These are phyloP conservation scores for Dendrobium nobile DNA, from an alignment of 106 monocot species.

Conservation along the genomic window DNA sequence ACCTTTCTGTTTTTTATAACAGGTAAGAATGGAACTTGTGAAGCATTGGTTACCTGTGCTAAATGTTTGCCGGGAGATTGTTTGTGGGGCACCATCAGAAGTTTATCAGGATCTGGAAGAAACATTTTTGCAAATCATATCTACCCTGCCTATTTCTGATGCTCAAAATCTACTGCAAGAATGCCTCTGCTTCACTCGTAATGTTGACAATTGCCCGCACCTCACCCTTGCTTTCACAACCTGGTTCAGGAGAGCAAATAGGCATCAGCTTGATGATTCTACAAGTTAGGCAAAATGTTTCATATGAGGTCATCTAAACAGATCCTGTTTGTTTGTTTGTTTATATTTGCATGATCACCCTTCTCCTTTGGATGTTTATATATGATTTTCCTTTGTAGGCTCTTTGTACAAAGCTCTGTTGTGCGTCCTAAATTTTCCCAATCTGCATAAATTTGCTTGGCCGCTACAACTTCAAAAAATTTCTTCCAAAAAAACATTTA, in stretches of 20 bases:
- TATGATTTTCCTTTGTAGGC: not conserved
- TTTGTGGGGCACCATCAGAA: conserved; percentile 31
- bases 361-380: not conserved
- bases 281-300: not conserved
- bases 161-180: conserved; percentile 69
- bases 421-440: not conserved
- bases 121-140: conserved; percentile 83
- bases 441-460: not conserved
- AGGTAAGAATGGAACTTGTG: conserved; percentile 85
- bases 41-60: conserved; percentile 88
- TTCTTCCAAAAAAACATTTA: no score
- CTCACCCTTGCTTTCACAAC: conserved; percentile 68
- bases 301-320: not conserved
- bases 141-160: conserved; percentile 70
- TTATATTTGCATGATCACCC: not conserved
- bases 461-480: not conserved
- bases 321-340: not conserved
- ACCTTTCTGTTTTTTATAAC: conserved; percentile 7
- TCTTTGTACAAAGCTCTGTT: not conserved
- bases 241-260: conserved; percentile 80
- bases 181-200: conserved; percentile 81
- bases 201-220: conserved; percentile 75
- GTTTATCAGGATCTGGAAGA: conserved; percentile 77
- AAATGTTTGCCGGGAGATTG: conserved; percentile 72
- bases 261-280: conserved; percentile 23